Conservation (phyloP, 176 grass and related monocot genomes). For the Aegilops bicornis region DNA sequence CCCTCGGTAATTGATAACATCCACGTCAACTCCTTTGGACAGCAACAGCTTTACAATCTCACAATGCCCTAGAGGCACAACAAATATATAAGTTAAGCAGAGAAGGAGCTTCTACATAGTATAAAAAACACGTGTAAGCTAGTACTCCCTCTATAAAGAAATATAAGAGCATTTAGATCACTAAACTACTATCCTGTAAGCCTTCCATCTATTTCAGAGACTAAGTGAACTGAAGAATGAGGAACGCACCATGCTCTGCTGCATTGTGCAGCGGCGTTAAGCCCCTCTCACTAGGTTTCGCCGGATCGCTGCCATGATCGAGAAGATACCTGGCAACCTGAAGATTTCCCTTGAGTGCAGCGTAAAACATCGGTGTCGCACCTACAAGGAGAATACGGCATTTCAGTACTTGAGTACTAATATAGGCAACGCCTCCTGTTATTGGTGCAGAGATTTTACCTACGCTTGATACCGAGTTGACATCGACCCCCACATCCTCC, state of each 20-base stretch:
- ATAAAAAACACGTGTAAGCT: not conserved
- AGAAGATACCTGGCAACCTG: slow-evolving; percentile 35
- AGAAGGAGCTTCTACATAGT: not conserved
- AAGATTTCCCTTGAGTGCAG: not conserved
- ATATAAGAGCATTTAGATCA: too few species aligned
- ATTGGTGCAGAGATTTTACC: not conserved
- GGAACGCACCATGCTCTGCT: slow-evolving; percentile 7
- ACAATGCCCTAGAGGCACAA: slow-evolving; percentile 14
- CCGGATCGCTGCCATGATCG: slow-evolving; percentile 36
- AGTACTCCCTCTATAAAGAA: too few species aligned
- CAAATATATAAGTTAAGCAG: not conserved
- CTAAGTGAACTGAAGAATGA: not conserved
- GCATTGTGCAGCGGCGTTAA: slow-evolving; percentile 40
- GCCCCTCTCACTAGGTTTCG: slow-evolving; percentile 5
- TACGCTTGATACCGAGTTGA: not conserved
- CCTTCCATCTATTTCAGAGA: not conserved
- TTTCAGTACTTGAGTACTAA: not conserved
- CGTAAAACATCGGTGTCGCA: slow-evolving; percentile 2
- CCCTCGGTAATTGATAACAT: slow-evolving; percentile 17
- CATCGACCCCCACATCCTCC: slow-evolving; percentile 29
- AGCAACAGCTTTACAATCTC: slow-evolving; percentile 25
- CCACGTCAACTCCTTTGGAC: slow-evolving; percentile 42
- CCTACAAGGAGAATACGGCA: not conserved
- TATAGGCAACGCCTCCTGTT: not conserved
- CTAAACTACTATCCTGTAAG: not conserved